Conservation (phyloP, 2,329 filamentous ascomycete genomes). For the Cladosporium colombiae region DNA sequence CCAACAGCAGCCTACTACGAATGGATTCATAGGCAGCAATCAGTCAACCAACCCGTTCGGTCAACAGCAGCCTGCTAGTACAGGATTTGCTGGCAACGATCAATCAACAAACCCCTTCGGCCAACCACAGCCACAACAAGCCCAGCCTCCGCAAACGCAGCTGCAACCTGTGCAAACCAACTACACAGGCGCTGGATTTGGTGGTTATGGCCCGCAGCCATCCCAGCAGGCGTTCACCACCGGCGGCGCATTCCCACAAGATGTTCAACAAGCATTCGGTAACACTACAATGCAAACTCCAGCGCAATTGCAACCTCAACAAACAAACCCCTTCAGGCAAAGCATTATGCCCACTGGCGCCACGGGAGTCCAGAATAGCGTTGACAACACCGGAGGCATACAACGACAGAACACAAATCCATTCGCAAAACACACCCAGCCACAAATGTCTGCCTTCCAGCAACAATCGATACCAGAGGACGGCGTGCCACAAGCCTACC, state of each 20-base stretch:
- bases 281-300: conserved; percentile 35
- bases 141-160: conserved; percentile 33
- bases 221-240: conserved; percentile 50
- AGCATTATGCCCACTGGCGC: conserved; percentile 67
- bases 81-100: conserved; percentile 23
- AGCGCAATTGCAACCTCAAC: conserved; percentile 54
- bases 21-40: conserved; percentile 24
- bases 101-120: conserved; percentile 43
- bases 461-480: conserved; percentile 29
- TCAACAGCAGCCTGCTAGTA: conserved; percentile 46
- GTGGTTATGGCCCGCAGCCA: conserved; percentile 73
- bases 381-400: conserved; percentile 23
- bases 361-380: neutral
- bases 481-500: conserved; percentile 16
- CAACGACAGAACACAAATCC: conserved; percentile 45
- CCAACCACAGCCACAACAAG: conserved; percentile 30
- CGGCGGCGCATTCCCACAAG: conserved; percentile 25
- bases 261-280: conserved; percentile 29
- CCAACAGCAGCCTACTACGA: conserved; percentile 45
- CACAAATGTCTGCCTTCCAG: conserved; percentile 3
- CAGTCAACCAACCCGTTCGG: conserved; percentile 14
- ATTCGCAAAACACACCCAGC: conserved; percentile 60
- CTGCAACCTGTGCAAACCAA: conserved; percentile 59
- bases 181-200: conserved; percentile 77
- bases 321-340: conserved; percentile 90